phyloP scores from a whole-genome alignment of 768 basidiomycete genomes.

The Tylopilus sp. region DNA sequence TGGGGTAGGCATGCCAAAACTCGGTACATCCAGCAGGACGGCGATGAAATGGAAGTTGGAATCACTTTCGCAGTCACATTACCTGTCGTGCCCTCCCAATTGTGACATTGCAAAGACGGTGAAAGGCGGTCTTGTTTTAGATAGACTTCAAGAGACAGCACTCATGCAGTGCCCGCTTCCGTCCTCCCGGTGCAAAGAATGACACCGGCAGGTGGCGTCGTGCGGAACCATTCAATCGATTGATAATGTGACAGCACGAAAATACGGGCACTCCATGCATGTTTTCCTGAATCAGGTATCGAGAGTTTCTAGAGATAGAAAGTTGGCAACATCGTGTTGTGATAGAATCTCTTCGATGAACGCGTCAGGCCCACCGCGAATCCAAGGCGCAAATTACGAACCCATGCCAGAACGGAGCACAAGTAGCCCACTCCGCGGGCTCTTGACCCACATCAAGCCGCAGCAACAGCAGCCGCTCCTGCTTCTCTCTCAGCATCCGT shows the following conservation, averaged over 20 bases:
- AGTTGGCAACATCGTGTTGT: conserved; percentile 4
- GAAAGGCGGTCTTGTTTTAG: neutral
- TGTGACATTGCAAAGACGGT: conserved; percentile 3
- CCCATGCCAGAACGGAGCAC: conserved; percentile 13
- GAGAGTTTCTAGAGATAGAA: conserved; percentile 19
- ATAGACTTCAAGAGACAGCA: neutral
- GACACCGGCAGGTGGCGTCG: neutral
- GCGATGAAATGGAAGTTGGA: conserved; percentile 17
- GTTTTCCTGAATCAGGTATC: conserved; percentile 10
- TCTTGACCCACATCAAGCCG: conserved; percentile 17
- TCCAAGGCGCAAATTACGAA: conserved; percentile 14
- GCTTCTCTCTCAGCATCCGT: conserved; percentile 24
- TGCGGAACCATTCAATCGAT: neutral
- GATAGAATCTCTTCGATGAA: conserved; percentile 7
- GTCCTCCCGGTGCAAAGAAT: neutral
- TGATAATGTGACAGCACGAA: conserved; percentile 2
- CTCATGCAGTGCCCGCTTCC: neutral
- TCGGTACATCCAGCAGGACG: conserved; percentile 1
- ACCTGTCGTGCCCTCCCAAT: conserved; percentile 9
- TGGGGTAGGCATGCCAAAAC: conserved; percentile 2
- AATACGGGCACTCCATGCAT: neutral
- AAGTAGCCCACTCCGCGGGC: neutral
- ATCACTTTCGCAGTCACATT: conserved; percentile 1
- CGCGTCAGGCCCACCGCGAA: conserved; percentile 6
- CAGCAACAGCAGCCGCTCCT: conserved; percentile 14